phyloP scores from a whole-genome alignment of 768 basidiomycete genomes.

The Leccinum longicurvipes region DNA sequence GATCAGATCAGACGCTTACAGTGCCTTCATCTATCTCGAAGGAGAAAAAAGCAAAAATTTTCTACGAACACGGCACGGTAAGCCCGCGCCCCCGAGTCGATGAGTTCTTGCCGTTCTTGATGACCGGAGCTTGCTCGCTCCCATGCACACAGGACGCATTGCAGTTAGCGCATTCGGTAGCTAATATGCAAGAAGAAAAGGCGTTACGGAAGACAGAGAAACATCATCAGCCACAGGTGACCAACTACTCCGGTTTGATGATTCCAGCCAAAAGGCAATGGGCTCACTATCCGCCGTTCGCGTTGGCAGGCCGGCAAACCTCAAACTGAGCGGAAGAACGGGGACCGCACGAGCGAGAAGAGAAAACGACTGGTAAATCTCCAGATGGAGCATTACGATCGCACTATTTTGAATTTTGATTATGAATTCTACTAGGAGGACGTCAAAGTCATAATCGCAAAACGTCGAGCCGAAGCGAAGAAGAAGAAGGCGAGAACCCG shows the following conservation, averaged over 20 bases:
- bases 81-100: slow-evolving; percentile 15
- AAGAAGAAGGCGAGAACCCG: slow-evolving; percentile 37
- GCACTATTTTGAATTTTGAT: slow-evolving; percentile 9
- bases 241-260: slow-evolving; percentile 2
- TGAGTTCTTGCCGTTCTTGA: slow-evolving; percentile 13
- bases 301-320: slow-evolving; percentile 27
- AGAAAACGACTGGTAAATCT: slow-evolving; percentile 40
- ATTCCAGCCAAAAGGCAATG: slow-evolving; percentile 16
- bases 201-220: slow-evolving; percentile 38
- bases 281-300: slow-evolving; percentile 13
- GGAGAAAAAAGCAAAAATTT: slow-evolving; percentile 27
- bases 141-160: slow-evolving; percentile 41
- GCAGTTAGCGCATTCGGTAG: slow-evolving; percentile 46
- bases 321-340: slow-evolving; percentile 26
- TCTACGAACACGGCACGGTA: slow-evolving; percentile 34
- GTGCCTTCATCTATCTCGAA: slow-evolving; percentile 22
- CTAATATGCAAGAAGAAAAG: slow-evolving; percentile 44
- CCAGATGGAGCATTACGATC: slow-evolving; percentile 10
- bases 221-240: slow-evolving; percentile 40
- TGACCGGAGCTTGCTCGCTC: slow-evolving; percentile 18
- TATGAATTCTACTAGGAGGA: slow-evolving; percentile 38
- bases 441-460: slow-evolving; percentile 37
- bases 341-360: slow-evolving; percentile 24
- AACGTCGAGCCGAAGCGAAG: slow-evolving; percentile 37
- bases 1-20: slow-evolving; percentile 24